Base-by-base conservation (phyloP, 2,329 filamentous ascomycete genomes). In the Scytalidium sp. region DNA sequence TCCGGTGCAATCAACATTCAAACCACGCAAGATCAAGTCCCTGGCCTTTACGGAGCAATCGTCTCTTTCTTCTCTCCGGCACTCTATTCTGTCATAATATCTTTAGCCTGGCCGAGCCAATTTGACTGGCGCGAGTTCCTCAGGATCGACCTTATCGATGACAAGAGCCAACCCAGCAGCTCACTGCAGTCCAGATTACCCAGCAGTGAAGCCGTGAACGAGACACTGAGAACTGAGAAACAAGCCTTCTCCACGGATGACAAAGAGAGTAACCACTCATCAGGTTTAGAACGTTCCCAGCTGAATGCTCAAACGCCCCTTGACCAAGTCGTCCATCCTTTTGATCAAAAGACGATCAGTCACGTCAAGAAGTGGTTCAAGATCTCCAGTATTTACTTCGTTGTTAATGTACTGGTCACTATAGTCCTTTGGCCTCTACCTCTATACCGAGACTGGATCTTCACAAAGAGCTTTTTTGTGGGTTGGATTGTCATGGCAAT, bases 11-110 rank as follows among this genome's bases (percentile, higher is more conserved):
- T 81, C 0, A 71, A 70, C 0, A 71, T 81, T 2, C 58, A 67
- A 0, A 70, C 76, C 0, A 80, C 78, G 0, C 76, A 76, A 1
- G 60, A 70, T 41, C 71, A 72, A 0, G 58, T 80, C 0, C 78
- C 78, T 0, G 79, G 75, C 42, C 67, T 80, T 1, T 80, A 76
- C 45, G 78, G 78, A 2, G 78, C 75, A 0, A 72, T 79, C 0
- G 75, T 75, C 0, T 79, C 76, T 0, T 66, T 69, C 2, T 54
- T 75, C 13, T 68, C 67, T 40, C 71, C 73, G 1, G 59, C 64
- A 0, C 47, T 71, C 0, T 78, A 76, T 52, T 75, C 75, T 0
- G 47, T 76, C 6, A 39, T 73, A 7, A 75, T 80, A 32, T 76
- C 77, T 0, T 57, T 74, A 3, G 48, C 79, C 76, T 0, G 76